These are phyloP conservation scores for Aureobasidium subglaciale DNA, from an alignment of 2,329 filamentous ascomycete genomes.

Conservation along the genomic window DNA sequence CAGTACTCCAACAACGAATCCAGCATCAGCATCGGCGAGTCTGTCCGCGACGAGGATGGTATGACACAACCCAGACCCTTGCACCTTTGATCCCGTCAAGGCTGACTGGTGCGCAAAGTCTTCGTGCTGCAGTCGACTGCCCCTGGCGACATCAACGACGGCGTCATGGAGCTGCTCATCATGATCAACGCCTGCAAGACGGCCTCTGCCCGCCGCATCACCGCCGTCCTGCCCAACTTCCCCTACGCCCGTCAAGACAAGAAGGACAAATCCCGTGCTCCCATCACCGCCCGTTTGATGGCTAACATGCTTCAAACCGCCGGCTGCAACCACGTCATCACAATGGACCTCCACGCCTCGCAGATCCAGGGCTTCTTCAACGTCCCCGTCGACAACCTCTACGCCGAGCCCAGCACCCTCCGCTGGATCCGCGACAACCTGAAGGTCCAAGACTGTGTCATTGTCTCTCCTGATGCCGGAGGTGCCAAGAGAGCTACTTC, in stretches of 20 bases:
- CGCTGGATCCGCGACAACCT: slow-evolving; percentile 88
- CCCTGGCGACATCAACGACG: slow-evolving; percentile 95
- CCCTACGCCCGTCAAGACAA: slow-evolving; percentile 96
- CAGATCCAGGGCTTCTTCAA: slow-evolving; percentile 98
- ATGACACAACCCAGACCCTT: slow-evolving; percentile 23
- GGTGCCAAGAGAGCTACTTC: slow-evolving; percentile 90
- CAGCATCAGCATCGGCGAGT: slow-evolving; percentile 90
- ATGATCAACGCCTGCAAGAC: slow-evolving; percentile 95
- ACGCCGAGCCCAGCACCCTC: slow-evolving; percentile 86
- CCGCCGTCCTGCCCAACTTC: slow-evolving; percentile 91
- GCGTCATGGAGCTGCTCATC: slow-evolving; percentile 95
- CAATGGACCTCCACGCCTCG: slow-evolving; percentile 89
- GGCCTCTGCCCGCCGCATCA: slow-evolving; percentile 81
- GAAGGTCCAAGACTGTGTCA: slow-evolving; percentile 74
- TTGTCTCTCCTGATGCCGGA: slow-evolving; percentile 90
- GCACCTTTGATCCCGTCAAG: too few relatives aligned
- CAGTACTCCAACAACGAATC: slow-evolving; percentile 86
- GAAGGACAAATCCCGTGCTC: slow-evolving; percentile 93
- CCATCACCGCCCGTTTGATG: slow-evolving; percentile 91
- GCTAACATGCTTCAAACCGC: slow-evolving; percentile 97
- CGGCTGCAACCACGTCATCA: slow-evolving; percentile 88
- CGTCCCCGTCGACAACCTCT: slow-evolving; percentile 70
- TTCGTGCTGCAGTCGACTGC: slow-evolving; percentile 95
- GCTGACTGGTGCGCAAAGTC: slow-evolving; percentile 42
- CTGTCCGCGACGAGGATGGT: slow-evolving; percentile 92